A percentile compares a stretch with the other conserved stretches of the same genome.
Conservation (phyloP, 1,284 basidiomycete genomes). For the Trichosporon ovoides region DNA sequence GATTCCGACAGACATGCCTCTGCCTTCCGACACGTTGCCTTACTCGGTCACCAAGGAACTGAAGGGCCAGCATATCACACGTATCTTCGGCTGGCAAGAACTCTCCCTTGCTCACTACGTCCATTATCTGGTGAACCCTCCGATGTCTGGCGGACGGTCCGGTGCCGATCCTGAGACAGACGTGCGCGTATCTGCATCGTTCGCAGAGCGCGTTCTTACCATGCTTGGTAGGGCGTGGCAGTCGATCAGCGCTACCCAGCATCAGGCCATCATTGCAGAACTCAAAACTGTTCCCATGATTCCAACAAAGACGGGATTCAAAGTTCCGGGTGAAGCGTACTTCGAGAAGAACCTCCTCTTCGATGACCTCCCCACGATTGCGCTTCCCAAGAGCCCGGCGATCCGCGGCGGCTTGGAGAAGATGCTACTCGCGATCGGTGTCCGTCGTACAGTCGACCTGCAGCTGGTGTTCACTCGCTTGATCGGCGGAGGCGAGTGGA, state of each 20-base stretch:
- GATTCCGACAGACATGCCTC: slow-evolving; percentile 77
- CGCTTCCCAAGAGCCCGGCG: slow-evolving; percentile 60
- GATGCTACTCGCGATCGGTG: slow-evolving; percentile 70
- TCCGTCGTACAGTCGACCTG: slow-evolving; percentile 85
- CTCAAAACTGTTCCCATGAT: slow-evolving; percentile 69
- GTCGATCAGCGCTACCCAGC: slow-evolving; percentile 58
- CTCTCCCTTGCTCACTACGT: slow-evolving; percentile 74
- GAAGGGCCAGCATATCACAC: slow-evolving; percentile 55
- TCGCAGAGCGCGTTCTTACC: slow-evolving; percentile 75
- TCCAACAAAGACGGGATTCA: slow-evolving; percentile 76
- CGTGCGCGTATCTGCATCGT: slow-evolving; percentile 62
- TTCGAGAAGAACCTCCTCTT: slow-evolving; percentile 85
- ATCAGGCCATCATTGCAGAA: slow-evolving; percentile 57
- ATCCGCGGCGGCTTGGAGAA: slow-evolving; percentile 75
- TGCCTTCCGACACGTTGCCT: slow-evolving; percentile 74
- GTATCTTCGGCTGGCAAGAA: slow-evolving; percentile 74
- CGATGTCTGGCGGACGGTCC: slow-evolving; percentile 46
- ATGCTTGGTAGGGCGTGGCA: slow-evolving; percentile 73
- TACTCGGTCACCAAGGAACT: slow-evolving; percentile 63
- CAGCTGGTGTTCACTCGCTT: slow-evolving; percentile 80
- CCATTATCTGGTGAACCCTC: slow-evolving; percentile 57
- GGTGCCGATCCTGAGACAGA: slow-evolving; percentile 57
- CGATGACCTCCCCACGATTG: slow-evolving; percentile 76
- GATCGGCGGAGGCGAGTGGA: slow-evolving; percentile 45
- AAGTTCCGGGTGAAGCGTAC: slow-evolving; percentile 71